phyloP scores from a whole-genome alignment of 2,329 filamentous ascomycete species.

The Geosmithia putterillii region DNA sequence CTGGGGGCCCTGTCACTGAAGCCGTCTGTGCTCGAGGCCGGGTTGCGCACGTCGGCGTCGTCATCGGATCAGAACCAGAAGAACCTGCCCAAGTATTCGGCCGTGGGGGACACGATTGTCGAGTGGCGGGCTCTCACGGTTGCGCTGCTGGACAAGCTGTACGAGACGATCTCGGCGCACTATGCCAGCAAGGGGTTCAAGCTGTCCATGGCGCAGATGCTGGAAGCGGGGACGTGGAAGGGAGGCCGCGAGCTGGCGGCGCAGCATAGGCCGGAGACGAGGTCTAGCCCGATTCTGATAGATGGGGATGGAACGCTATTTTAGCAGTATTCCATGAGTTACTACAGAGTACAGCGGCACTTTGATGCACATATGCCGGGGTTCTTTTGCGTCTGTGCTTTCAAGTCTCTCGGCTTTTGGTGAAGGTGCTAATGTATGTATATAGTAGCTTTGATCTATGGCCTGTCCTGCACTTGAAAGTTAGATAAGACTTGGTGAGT shows the following conservation, averaged over 20 bases:
- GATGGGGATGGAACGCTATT: slow-evolving; percentile 57
- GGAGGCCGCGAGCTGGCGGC: slow-evolving; percentile 72
- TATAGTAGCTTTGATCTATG: no score
- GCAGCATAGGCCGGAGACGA: slow-evolving; percentile 65
- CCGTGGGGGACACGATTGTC: slow-evolving; percentile 43
- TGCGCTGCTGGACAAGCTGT: slow-evolving; percentile 39
- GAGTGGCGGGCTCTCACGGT: slow-evolving; percentile 50
- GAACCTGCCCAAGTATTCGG: slow-evolving; percentile 37
- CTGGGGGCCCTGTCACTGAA: slow-evolving; percentile 40
- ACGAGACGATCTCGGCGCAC: slow-evolving; percentile 23
- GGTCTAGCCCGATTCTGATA: slow-evolving; percentile 74
- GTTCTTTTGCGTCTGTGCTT: no score
- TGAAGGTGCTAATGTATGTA: no score
- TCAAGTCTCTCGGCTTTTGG: no score
- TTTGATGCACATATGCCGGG: no score
- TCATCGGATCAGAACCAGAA: no score
- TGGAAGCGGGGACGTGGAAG: slow-evolving; percentile 44
- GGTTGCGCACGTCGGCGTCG: slow-evolving; percentile 26
- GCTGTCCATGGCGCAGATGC: slow-evolving; percentile 34
- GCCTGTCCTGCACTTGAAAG: no score
- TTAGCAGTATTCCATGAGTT: slow-evolving; percentile 15
- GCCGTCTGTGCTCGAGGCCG: slow-evolving; percentile 25
- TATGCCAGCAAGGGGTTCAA: slow-evolving; percentile 19
- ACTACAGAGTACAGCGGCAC: no score
- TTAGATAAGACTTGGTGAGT: no score